phyloP scores from a whole-genome alignment of 306 rosid genomes.

The Quercus ilex region DNA sequence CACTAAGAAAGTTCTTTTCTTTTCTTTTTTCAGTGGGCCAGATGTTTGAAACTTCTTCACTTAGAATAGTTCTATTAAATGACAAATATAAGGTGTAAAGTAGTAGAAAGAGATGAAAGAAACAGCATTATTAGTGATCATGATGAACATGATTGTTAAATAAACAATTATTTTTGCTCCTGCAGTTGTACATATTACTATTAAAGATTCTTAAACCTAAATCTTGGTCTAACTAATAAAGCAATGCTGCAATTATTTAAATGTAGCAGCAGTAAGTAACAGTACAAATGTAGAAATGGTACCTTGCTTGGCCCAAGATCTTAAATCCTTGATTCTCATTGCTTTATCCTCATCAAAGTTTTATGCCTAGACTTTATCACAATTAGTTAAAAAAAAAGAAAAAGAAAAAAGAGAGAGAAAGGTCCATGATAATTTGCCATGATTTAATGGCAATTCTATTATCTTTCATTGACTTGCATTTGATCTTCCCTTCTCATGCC shows the following conservation, averaged over 20 bases:
- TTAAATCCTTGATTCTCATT: background rate
- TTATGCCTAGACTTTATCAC: too few species aligned
- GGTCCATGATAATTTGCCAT: background rate
- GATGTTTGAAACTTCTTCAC: background rate
- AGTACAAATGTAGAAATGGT: background rate
- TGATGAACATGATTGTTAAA: conserved; percentile 1
- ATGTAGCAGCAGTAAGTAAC: background rate
- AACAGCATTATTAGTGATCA: background rate
- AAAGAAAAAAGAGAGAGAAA: too few species aligned
- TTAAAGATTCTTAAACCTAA: background rate
- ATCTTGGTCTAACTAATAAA: background rate
- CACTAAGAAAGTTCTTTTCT: too few species aligned
- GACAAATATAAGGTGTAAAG: background rate
- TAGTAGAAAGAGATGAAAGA: background rate
- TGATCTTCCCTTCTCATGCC: background rate
- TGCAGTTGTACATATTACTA: background rate
- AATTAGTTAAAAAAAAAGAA: too few species aligned
- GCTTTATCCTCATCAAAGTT: background rate
- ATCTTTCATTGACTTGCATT: background rate
- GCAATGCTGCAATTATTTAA: background rate
- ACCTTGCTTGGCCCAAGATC: background rate
- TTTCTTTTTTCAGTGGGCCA: background rate
- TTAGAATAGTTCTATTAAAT: background rate
- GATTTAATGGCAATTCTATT: background rate
- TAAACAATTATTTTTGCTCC: background rate